Evolutionary conservation across 257 asterid species (phyloP).

Genomic region (Solanum paucissectum): DNA sequence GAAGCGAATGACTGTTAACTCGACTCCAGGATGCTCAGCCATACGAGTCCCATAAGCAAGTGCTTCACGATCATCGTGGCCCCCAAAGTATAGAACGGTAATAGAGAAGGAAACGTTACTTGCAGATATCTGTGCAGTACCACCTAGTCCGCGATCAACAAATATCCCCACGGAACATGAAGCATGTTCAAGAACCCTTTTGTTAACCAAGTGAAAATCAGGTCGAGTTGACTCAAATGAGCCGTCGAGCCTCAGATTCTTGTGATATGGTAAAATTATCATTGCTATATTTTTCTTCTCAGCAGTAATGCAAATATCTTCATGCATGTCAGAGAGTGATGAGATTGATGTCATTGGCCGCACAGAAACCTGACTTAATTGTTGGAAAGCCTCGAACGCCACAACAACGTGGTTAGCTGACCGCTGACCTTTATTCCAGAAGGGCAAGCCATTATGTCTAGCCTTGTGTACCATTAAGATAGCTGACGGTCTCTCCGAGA

Average conservation of each 20-base stretch:
- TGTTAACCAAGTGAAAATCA: conserved; percentile 30
- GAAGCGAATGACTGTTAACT: conserved; percentile 19
- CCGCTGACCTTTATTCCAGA: conserved; percentile 23
- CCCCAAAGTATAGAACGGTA: conserved; percentile 40
- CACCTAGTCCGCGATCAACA: conserved; percentile 58
- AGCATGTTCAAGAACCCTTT: conserved; percentile 33
- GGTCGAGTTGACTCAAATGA: conserved; percentile 35
- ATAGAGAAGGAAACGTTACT: conserved; percentile 32
- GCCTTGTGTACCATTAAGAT: conserved; percentile 53
- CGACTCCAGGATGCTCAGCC: conserved; percentile 59
- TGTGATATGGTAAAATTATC: conserved; percentile 39
- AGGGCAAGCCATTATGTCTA: conserved; percentile 33
- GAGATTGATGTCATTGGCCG: conserved; percentile 43
- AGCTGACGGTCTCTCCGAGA: conserved; percentile 50
- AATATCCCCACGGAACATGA: conserved; percentile 44
- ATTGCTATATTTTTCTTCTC: conserved; percentile 28
- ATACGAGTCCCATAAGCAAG: conserved; percentile 39
- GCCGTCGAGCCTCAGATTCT: conserved; percentile 35
- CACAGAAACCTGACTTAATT: conserved; percentile 35
- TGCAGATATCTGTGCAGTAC: conserved; percentile 38
- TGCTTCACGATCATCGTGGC: conserved; percentile 50
- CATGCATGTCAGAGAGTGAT: conserved; percentile 39
- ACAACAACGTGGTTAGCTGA: conserved; percentile 30
- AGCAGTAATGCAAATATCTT: conserved; percentile 32
- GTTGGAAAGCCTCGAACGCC: conserved; percentile 45